phyloP scores from a whole-genome alignment of 2,329 filamentous ascomycete species.

The Xylariales sp. region DNA sequence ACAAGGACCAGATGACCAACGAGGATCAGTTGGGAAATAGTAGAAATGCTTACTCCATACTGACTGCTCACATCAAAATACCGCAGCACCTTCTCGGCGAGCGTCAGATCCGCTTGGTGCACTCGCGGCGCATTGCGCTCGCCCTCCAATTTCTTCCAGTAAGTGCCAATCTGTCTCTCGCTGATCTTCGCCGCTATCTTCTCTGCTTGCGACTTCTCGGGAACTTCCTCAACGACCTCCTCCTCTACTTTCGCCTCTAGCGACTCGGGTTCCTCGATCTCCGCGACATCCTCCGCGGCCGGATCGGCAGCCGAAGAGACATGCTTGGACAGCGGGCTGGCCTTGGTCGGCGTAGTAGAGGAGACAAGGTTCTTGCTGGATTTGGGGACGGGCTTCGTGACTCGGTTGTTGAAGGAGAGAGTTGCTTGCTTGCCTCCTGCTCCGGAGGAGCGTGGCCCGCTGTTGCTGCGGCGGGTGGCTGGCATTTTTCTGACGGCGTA shows the following conservation, averaged over 20 bases:
- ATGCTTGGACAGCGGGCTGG: conserved; percentile 15
- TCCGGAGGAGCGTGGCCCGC: conserved; percentile 30
- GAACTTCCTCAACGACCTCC: conserved; percentile 3
- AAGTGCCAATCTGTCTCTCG: conserved; percentile 65
- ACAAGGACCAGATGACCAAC: no score
- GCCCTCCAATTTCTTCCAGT: conserved; percentile 71
- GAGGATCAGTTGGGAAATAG: conserved; percentile 6
- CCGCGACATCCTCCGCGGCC: conserved; percentile 14
- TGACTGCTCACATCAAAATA: conserved; percentile 91
- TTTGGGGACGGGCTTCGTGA: conserved; percentile 49
- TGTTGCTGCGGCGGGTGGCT: conserved; percentile 9
- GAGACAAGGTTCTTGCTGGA: conserved; percentile 39
- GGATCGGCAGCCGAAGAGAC: conserved; percentile 20
- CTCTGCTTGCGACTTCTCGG: conserved; percentile 47
- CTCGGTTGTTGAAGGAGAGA: conserved; percentile 52
- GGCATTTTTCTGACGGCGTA: conserved; percentile 5
- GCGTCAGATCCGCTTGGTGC: conserved; percentile 68
- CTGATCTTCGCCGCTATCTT: conserved; percentile 59
- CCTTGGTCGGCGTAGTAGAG: conserved; percentile 13
- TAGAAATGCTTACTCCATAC: conserved; percentile 68
- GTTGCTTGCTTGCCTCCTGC: conserved; percentile 46
- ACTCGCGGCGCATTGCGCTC: conserved; percentile 64
- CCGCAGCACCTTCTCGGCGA: conserved; percentile 80
- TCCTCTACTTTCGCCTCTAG: conserved; percentile 12
- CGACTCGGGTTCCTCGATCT: conserved; percentile 22